Evolutionary conservation across 2,329 filamentous ascomycete genomes (phyloP).

Genomic region (Reticulascus tulasneorum): DNA sequence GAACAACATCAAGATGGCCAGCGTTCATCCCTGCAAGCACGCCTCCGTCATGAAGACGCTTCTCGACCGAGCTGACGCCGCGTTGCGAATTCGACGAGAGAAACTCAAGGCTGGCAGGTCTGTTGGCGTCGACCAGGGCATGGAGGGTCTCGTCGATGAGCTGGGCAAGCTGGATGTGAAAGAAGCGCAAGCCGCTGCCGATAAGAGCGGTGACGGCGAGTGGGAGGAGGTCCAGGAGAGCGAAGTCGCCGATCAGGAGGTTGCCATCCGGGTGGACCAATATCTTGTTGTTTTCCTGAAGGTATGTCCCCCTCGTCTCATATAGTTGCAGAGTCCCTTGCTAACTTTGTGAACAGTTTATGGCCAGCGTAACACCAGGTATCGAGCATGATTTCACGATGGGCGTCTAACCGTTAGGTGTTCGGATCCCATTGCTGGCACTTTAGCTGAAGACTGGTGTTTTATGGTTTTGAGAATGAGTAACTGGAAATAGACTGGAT

Average conservation of each 20-base stretch:
- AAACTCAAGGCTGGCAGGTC: conserved; percentile 65
- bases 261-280: conserved; percentile 82
- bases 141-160: conserved; percentile 85
- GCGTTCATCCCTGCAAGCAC: conserved; percentile 95
- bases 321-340: not conserved
- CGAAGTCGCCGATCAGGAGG: conserved; percentile 64
- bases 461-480: not conserved
- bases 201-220: conserved; percentile 51
- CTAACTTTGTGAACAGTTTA: conserved; percentile 49
- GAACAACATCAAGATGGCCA: conserved; percentile 90
- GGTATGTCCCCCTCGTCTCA: conserved; percentile 42
- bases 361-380: conserved; percentile 86
- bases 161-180: conserved; percentile 61
- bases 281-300: conserved; percentile 85
- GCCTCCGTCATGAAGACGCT: conserved; percentile 97
- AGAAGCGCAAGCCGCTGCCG: conserved; percentile 46
- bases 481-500: not conserved
- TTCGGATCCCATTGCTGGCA: no score
- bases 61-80: conserved; percentile 90
- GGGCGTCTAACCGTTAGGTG: conserved; percentile 73
- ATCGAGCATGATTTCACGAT: conserved; percentile 99
- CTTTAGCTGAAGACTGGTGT: no score
- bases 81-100: conserved; percentile 80
- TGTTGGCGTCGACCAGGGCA: conserved; percentile 50
- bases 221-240: conserved; percentile 63